Base-by-base conservation (phyloP, 768 basidiomycete species). In the Calvatia gigantea region DNA sequence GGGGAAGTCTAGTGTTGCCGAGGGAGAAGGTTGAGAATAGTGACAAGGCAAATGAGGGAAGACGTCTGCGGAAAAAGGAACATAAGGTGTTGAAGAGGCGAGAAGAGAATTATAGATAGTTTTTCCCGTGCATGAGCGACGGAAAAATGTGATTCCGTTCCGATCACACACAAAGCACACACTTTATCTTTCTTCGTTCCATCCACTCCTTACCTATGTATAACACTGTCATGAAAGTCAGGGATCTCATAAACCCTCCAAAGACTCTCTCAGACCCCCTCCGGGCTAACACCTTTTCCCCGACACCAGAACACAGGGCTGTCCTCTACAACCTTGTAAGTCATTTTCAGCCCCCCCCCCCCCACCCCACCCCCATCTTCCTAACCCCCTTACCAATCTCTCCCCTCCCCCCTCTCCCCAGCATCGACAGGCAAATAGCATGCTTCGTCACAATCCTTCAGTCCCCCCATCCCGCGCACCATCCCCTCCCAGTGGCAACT, bases 11-110 rank as follows among this genome's bases (percentile, higher is more conserved):
- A n/a, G n/a, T n/a, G n/a, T n/a, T 59, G 53, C 37, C 57, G 62
- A 32, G 64, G 68, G 33, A 72, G 60, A 64, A 61, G 54, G 72
- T 65, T 54, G 66, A 59, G 14, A 68, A 69, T 53, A 70, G 65
- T 47, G 59, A 64, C 19, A 57, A 5, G 43, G 56, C 51, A 45
- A 52, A 52, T 19, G 55, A 57, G 48, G 56, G 43, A 37, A 38
- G 11, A 54, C 56, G 63, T 57, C 64, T 54, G 61, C 66, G 53
- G 48, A 61, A 60, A 44, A 57, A 54, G 43, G n/a, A 51, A 11
- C 42, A 32, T 31, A 48, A 61, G 55, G 28, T 38, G 44, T 23
- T 48, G 41, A 49, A 33, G 56, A 28, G 57, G 17, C 6, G 39
- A 41, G 39, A 41, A 4, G 39, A 19, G 21, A 41, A 19, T n/a